Evolutionary conservation across 495 filamentous ascomycete genomes (phyloP), one percentile per base, ranked within the genome.

Genomic region (Penicillium coprophilum): DNA sequence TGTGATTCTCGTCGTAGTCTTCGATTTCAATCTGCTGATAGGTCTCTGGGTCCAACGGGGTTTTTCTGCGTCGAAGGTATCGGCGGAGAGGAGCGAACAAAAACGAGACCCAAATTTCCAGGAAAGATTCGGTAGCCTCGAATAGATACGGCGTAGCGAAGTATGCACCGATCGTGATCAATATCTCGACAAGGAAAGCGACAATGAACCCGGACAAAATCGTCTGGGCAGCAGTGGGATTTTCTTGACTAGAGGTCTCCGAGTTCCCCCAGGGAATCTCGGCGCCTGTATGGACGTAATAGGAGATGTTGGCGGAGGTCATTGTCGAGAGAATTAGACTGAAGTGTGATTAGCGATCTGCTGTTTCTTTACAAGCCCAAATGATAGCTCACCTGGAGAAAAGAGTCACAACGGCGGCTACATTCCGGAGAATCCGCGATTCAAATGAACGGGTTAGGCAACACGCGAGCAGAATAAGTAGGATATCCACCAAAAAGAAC

Each of bases 401-500:
- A 4, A 52, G 46, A 17, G 45, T 44, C 21, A 53, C 30, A 38
- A 59, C 21, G 10, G 59, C 62, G 4, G 55, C 59, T n/a, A 62
- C 13, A n/a, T 50, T 39, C 11, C 49, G 50, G 0, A 21, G 3
- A 7, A 20, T 13, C 21, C 28, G 48, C 36, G 43, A 53, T 23
- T 41, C 19, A 15, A 57, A 62, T 6, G 43, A 46, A 31, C 56
- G 59, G 46, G 53, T 34, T 48, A 62, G 57, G 46, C 6, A 53
- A 50, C 58, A 57, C 36, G 50, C 57, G 53, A 63, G 38, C 46
- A 60, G 36, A 38, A 68, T 63, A 23, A 59, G 40, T 2, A 67
- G 6, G 17, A 62, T 50, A 56, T 69, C 66, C 20, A 55, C 60
- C 11, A 65, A n/a, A 39, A 69, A 69, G 48, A 69, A 69, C 11